A percentile compares a stretch with the other conserved stretches of the same genome.
These are phyloP conservation scores for Scedosporium aurantiacum DNA, from an alignment of 2,329 filamentous ascomycete genomes.

Conservation along the genomic window DNA sequence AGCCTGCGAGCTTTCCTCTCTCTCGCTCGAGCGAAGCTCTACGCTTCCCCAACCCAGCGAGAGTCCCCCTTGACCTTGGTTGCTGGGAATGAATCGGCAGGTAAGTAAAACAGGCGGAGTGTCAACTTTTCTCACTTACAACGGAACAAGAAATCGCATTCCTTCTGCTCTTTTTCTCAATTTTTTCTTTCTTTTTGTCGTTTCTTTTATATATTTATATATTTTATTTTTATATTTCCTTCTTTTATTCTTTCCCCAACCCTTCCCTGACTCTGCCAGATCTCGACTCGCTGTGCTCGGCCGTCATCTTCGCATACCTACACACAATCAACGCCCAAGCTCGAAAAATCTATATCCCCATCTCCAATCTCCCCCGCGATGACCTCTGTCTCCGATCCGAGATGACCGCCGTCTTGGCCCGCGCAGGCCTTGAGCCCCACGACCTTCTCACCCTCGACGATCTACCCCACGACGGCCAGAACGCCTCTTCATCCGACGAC, in stretches of 20 bases:
- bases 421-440: constrained; percentile 44
- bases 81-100: constrained; percentile 57
- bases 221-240: too few species aligned
- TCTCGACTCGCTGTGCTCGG: constrained; percentile 68
- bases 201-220: too few species aligned
- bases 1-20: constrained; percentile 46
- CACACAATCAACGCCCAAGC: constrained; percentile 46
- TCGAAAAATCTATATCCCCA: constrained; percentile 52
- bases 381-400: constrained; percentile 66
- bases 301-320: constrained; percentile 64
- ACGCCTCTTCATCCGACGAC: constrained; percentile 36
- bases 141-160: neutral
- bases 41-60: constrained; percentile 31
- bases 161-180: neutral
- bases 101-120: constrained; percentile 21
- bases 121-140: too few species aligned
- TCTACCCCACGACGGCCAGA: constrained; percentile 22
- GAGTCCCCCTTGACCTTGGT: constrained; percentile 44
- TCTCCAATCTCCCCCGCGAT: constrained; percentile 57
- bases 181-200: constrained; percentile 5
- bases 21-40: constrained; percentile 72
- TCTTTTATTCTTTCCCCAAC: neutral
- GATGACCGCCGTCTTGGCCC: constrained; percentile 51
- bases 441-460: constrained; percentile 54
- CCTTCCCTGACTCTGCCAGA: constrained; percentile 32